These are phyloP conservation scores for Xylariaceae sp. DNA, from an alignment of 2,329 filamentous ascomycete species.

Conservation along the genomic window DNA sequence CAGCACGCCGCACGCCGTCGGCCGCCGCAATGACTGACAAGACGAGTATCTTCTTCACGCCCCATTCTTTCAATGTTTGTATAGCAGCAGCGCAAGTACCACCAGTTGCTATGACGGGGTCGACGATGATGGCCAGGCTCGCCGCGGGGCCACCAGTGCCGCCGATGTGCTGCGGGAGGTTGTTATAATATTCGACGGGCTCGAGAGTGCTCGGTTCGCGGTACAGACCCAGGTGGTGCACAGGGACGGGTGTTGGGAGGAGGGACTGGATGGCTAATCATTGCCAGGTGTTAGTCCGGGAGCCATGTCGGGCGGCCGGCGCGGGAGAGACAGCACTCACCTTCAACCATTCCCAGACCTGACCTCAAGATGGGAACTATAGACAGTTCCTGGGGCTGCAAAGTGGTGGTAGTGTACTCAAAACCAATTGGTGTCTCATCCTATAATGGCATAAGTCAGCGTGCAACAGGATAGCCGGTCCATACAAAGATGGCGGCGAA, in stretches of 20 bases:
- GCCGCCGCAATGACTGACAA: slow-evolving; percentile 70
- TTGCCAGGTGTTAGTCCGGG: slow-evolving; percentile 7
- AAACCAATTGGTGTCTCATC: slow-evolving; percentile 75
- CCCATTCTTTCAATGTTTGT: slow-evolving; percentile 86
- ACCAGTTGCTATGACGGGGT: slow-evolving; percentile 91
- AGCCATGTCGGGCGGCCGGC: background rate
- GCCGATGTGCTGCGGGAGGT: slow-evolving; percentile 70
- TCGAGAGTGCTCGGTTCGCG: slow-evolving; percentile 82
- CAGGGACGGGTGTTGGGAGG: slow-evolving; percentile 72
- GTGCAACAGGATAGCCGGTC: background rate
- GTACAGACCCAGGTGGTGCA: slow-evolving; percentile 94
- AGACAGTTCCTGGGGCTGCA: slow-evolving; percentile 65
- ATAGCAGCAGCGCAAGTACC: slow-evolving; percentile 88
- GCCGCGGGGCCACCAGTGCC: slow-evolving; percentile 23
- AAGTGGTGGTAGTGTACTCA: slow-evolving; percentile 62
- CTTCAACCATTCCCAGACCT: slow-evolving; percentile 86
- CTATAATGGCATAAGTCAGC: no score
- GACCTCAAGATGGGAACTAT: slow-evolving; percentile 91
- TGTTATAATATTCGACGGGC: slow-evolving; percentile 97
- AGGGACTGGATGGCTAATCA: slow-evolving; percentile 68
- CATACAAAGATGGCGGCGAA: slow-evolving; percentile 35
- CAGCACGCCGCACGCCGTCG: slow-evolving; percentile 67
- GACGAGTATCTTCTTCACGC: slow-evolving; percentile 75
- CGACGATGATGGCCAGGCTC: slow-evolving; percentile 74
- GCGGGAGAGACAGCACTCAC: slow-evolving; percentile 34